These are phyloP conservation scores for Yarrowia sp. DNA, from an alignment of 805 yeast genomes.

Conservation along the genomic window DNA sequence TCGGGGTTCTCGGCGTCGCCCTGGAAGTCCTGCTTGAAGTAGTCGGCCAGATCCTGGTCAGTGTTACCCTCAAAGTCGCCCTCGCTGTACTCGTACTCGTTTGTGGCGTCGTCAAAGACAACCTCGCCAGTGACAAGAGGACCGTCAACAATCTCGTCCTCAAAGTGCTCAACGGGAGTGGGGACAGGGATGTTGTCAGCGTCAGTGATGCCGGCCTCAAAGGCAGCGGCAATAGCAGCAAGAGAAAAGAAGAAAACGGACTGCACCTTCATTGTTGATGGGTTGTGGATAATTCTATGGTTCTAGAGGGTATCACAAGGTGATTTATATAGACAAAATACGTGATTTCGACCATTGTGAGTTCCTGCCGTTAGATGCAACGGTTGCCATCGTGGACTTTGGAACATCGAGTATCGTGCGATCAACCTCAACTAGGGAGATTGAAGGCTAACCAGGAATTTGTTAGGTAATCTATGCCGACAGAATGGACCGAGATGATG, in stretches of 20 bases:
- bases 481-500: no score
- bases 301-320: background rate
- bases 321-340: conserved; percentile 7
- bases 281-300: background rate
- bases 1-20: conserved; percentile 27
- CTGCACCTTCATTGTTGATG: conserved; percentile 16
- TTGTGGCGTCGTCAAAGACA: conserved; percentile 11
- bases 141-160: background rate
- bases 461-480: conserved; percentile 3
- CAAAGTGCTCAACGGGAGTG: background rate
- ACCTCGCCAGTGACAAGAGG: conserved; percentile 17
- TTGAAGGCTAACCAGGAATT: conserved; percentile 12
- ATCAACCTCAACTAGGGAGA: background rate
- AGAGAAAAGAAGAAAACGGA: conserved; percentile 27
- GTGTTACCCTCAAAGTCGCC: conserved; percentile 36
- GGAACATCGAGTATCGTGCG: background rate
- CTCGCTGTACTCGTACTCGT: conserved; percentile 29
- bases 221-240: conserved; percentile 27
- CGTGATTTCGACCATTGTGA: background rate
- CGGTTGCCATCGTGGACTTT: background rate
- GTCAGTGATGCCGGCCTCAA: conserved; percentile 16
- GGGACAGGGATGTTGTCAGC: conserved; percentile 1
- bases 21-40: conserved; percentile 7
- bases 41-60: conserved; percentile 16
- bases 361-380: background rate